Evolutionary conservation across 139 green algal species (phyloP).

Genomic region (Chlorella sp.): DNA sequence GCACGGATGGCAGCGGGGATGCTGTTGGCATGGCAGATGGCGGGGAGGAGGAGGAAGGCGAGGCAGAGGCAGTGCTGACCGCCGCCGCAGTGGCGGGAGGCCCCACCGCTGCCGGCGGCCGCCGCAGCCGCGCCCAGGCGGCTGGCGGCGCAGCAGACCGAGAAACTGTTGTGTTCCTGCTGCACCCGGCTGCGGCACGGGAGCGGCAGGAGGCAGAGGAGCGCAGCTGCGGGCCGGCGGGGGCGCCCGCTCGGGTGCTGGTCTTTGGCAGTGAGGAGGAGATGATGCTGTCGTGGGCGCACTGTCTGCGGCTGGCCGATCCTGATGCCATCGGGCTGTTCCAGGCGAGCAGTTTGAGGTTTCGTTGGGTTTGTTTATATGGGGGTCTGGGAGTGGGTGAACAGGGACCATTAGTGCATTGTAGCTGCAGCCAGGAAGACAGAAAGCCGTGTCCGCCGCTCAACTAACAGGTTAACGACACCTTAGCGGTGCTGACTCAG

Average conservation of each 20-base stretch:
- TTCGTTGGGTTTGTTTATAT: no score
- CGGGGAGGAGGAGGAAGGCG: conserved; percentile 2
- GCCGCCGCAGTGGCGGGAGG: not conserved
- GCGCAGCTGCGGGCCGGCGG: not conserved
- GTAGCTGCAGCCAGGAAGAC: no score
- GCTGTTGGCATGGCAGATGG: conserved; percentile 25
- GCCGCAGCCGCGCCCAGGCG: not conserved
- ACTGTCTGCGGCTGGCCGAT: conserved; percentile 56
- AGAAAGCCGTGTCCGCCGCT: no score
- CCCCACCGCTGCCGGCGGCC: not conserved
- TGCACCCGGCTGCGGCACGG: not conserved
- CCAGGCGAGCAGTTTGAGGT: conserved; percentile 47
- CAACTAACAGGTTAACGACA: conserved; percentile 75
- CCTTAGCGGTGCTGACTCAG: conserved; percentile 63
- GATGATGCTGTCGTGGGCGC: conserved; percentile 68
- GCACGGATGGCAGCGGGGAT: not conserved
- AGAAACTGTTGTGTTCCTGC: not conserved
- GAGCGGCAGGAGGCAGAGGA: not conserved
- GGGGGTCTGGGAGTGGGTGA: not conserved
- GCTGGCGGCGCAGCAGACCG: not conserved
- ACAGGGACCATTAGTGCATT: no score
- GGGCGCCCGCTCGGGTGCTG: not conserved
- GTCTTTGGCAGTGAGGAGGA: conserved; percentile 50
- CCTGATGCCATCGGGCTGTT: conserved; percentile 74
- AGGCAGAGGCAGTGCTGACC: not conserved